These are phyloP conservation scores for Talaromyces amestolkiae DNA, from an alignment of 2,329 filamentous ascomycete genomes.

Conservation along the genomic window DNA sequence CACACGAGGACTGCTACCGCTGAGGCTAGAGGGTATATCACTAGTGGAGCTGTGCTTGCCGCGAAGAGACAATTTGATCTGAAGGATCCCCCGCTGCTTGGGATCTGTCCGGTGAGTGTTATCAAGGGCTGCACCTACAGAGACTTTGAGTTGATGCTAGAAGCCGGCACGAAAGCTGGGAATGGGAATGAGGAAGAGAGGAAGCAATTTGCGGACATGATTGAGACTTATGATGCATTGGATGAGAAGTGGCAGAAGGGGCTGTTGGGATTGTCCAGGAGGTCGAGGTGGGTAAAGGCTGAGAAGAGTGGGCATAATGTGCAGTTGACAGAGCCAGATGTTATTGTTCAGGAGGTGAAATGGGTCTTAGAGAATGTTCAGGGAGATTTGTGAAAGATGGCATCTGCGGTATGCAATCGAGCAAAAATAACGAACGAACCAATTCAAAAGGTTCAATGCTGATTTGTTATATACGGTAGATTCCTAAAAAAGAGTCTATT, in stretches of 20 bases:
- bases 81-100: constrained; percentile 22
- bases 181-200: constrained; percentile 25
- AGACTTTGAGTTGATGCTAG: constrained; percentile 24
- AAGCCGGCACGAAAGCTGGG: constrained; percentile 23
- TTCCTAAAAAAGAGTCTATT: background rate
- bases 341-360: constrained; percentile 21
- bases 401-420: background rate
- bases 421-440: no score
- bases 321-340: constrained; percentile 21
- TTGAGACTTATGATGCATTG: constrained; percentile 9
- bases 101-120: constrained; percentile 26
- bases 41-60: constrained; percentile 12
- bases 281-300: constrained; percentile 16
- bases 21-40: constrained; percentile 19
- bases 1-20: constrained; percentile 18
- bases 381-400: background rate
- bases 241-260: constrained; percentile 22
- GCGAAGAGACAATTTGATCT: constrained; percentile 25
- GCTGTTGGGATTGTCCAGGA: constrained; percentile 21
- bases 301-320: constrained; percentile 22
- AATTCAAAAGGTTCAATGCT: no score
- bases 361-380: constrained; percentile 19
- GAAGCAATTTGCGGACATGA: constrained; percentile 19
- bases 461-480: no score
- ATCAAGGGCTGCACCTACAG: constrained; percentile 26